Conservation (phyloP, 2,329 filamentous ascomycete genomes). For the Colletotrichum nymphaeae region DNA sequence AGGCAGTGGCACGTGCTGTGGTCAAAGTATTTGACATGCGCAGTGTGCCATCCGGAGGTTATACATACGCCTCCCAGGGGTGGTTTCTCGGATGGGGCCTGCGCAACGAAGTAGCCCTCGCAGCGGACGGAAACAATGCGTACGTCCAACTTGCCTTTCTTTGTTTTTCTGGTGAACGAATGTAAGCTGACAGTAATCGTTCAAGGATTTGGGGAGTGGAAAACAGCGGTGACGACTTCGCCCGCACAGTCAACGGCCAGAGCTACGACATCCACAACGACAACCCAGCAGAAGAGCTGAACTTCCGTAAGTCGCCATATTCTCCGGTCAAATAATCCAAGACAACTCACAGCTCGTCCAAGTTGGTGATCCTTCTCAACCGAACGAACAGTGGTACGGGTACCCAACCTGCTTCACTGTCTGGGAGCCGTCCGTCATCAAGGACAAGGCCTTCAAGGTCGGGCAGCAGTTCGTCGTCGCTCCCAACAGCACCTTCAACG, state of each 20-base stretch:
- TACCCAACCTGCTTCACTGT: slow-evolving; percentile 71
- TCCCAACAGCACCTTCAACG: slow-evolving; percentile 49
- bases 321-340: neutral
- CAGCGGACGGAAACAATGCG: slow-evolving; percentile 55
- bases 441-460: slow-evolving; percentile 44
- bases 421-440: slow-evolving; percentile 56
- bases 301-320: slow-evolving; percentile 58
- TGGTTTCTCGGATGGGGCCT: slow-evolving; percentile 57
- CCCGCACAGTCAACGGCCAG: slow-evolving; percentile 55
- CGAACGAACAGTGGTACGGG: slow-evolving; percentile 57
- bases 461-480: slow-evolving; percentile 52
- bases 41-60: slow-evolving; percentile 48
- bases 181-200: neutral
- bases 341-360: neutral
- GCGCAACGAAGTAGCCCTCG: slow-evolving; percentile 72
- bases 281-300: slow-evolving; percentile 75
- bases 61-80: slow-evolving; percentile 52
- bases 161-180: neutral
- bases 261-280: slow-evolving; percentile 64
- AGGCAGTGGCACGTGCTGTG: slow-evolving; percentile 49
- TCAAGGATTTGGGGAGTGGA: slow-evolving; percentile 62
- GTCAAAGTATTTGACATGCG: slow-evolving; percentile 56
- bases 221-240: slow-evolving; percentile 65
- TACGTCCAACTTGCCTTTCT: slow-evolving; percentile 1
- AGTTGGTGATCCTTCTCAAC: slow-evolving; percentile 45